phyloP scores from a whole-genome alignment of 768 basidiomycete species.

The Amyloporia xantha region DNA sequence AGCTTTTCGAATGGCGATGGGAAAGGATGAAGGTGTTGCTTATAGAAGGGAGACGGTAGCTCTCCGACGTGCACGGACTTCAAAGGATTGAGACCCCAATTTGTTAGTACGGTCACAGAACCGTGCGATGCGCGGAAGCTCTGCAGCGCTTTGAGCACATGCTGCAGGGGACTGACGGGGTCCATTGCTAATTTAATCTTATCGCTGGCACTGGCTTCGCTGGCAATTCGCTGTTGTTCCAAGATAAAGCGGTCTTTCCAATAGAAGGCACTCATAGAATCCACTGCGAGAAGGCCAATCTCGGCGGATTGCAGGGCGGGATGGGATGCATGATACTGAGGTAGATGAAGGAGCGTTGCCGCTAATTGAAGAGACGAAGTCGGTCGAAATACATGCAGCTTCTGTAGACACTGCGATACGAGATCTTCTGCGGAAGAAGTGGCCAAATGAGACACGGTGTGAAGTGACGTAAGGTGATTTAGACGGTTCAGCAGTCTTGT shows the following conservation, averaged over 20 bases:
- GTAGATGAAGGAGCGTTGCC: constrained; percentile 52
- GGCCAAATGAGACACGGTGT: background rate
- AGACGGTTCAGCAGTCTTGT: constrained; percentile 18
- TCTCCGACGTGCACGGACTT: constrained; percentile 13
- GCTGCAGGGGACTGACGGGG: constrained; percentile 32
- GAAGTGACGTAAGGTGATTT: background rate
- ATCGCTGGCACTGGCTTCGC: constrained; percentile 7
- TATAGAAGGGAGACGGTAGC: constrained; percentile 31
- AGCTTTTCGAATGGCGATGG: constrained; percentile 26
- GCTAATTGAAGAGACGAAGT: constrained; percentile 64
- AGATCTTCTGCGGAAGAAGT: constrained; percentile 20
- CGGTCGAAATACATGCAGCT: constrained; percentile 66
- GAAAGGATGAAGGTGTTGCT: constrained; percentile 46
- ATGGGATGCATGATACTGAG: constrained; percentile 41
- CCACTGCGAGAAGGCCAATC: constrained; percentile 63
- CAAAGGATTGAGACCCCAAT: constrained; percentile 47
- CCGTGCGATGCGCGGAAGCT: constrained; percentile 41
- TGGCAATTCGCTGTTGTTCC: constrained; percentile 41
- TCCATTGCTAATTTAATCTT: constrained; percentile 3
- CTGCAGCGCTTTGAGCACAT: constrained; percentile 44
- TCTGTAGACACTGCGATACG: constrained; percentile 37
- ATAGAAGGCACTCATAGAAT: constrained; percentile 71
- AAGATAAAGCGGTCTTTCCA: constrained; percentile 67
- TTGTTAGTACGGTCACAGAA: constrained; percentile 50
- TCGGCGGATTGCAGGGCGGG: constrained; percentile 40